Base-by-base conservation (phyloP, 208 protist species). In the Acanthamoeba rhysodes region DNA sequence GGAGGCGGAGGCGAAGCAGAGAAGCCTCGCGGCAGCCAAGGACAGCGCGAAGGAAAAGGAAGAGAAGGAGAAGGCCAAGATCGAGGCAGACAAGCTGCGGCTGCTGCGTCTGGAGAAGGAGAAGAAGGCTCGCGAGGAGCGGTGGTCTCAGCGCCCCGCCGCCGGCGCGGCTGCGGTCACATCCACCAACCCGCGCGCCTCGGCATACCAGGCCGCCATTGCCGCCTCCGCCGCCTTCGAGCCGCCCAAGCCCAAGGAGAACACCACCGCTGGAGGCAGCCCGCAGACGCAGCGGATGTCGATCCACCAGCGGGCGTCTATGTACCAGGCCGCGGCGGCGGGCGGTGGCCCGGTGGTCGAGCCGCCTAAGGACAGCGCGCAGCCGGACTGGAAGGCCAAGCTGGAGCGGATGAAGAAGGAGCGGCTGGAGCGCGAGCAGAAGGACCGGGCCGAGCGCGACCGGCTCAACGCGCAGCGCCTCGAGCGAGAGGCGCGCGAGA, bases 81-180 rank as follows among this genome's bases (percentile, higher is more conserved):
- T 78, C 34, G 70, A 78, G 29, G 70, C 70, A 7, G 70, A 78
- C 34, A 78, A 10, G 70, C 70, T 78, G 24, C 70, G 70, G 24
- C 34, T 78, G 70, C 27, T 78, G 70, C 70, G 70, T 8, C 70
- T 78, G 24, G 70, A 78, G n/a, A 78, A 78, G 70, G 70, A 78
- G 70, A 78, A 78, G 70, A 18, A 34, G n/a, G n/a, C 70, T 4
- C 27, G 70, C 29, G 70, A 78, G 34, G 70, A 29, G 70, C 18
- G n/a, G 70, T 78, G 70, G 70, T 78, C 70, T 1, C 70, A 64
- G 59, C 59, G 24, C 48, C 48, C 48, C 48, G 48, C 48, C 48
- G 48, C 10, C 48, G 48, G 48, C 12, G 48, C 48, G 48, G 48
- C 48, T 10, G 48, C 48, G 59, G 22, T 20, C 59, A 64, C 24